Conservation (phyloP, 2,329 filamentous ascomycete genomes). For the Elsinoe necatrix region DNA sequence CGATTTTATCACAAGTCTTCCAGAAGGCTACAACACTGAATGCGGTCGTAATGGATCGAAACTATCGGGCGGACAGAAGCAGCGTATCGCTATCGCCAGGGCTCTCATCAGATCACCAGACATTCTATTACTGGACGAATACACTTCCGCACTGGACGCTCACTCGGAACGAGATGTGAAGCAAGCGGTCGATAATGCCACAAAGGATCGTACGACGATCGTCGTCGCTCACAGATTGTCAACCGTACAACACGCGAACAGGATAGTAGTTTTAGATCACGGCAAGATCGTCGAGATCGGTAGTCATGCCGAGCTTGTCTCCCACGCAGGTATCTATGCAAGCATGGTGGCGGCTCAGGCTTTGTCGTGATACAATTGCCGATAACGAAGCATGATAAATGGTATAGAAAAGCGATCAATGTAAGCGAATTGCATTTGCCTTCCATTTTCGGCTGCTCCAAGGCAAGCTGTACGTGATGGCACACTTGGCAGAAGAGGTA, state of each 20-base stretch:
- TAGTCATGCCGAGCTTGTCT: conserved; percentile 52
- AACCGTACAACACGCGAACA: conserved; percentile 68
- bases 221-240: conserved; percentile 70
- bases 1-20: conserved; percentile 40
- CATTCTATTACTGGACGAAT: conserved; percentile 40
- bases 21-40: conserved; percentile 41
- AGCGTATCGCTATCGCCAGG: conserved; percentile 39
- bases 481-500: background rate
- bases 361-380: conserved; percentile 20
- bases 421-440: background rate
- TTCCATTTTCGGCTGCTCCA: background rate
- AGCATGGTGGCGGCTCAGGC: conserved; percentile 32
- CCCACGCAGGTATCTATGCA: conserved; percentile 36
- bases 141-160: conserved; percentile 40
- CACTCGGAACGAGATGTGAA: conserved; percentile 38
- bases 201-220: conserved; percentile 51
- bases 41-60: conserved; percentile 35
- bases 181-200: conserved; percentile 34
- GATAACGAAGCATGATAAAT: background rate
- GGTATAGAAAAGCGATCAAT: conserved; percentile 1
- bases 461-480: background rate
- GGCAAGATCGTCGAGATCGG: conserved; percentile 54
- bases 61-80: conserved; percentile 40
- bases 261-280: conserved; percentile 70
- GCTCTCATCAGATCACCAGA: conserved; percentile 40